Evolutionary conservation across 139 green algal genomes (phyloP), one percentile per base, ranked within the genome.

Genomic region (Dunaliella sp.): DNA sequence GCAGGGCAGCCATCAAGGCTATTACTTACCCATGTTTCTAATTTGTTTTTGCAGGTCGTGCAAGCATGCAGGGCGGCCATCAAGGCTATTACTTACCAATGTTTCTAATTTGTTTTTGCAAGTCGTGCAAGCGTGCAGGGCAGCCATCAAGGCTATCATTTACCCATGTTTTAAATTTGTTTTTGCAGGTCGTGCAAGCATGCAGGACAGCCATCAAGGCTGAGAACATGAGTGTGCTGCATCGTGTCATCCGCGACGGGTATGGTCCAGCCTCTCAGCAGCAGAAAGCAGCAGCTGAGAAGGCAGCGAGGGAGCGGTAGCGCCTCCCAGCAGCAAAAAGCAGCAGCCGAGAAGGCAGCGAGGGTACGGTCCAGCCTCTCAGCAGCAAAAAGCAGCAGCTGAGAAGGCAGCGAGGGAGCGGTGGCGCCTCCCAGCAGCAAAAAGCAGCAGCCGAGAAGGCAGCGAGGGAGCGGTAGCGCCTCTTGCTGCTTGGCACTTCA

Each of bases 141-240:
- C 87, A 1, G 93, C 93, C 26, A 92, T 97, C 84, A 95, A 96
- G 87, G 79, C 82, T 3, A n/a, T n/a, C n/a, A n/a, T n/a, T n/a
- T n/a, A n/a, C n/a, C n/a, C n/a, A n/a, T n/a, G n/a, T n/a, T n/a
- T n/a, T n/a, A n/a, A n/a, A n/a, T n/a, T 24, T 79, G 73, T 22
- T 79, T 7, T 28, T 78, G 25, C 58, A 73, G 16, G 87, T 96
- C 22, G 92, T 96, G 25, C 82, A 85, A 0, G 90, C 90, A 2
- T 96, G 93, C 87, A 84, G 94, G 25, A 82, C 87, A 1, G 93
- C 93, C 26, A 92, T 97, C 84, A 95, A 96, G 87, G 79, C 82
- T 3, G 93, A 94, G 81, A 95, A 94, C 84, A 90, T 93, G 38
- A 76, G 85, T 28, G 79, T 89, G 34, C 86, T 97, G 77, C 88